phyloP scores from a whole-genome alignment of 768 basidiomycete genomes.

The Gelatoporia subvermispora region DNA sequence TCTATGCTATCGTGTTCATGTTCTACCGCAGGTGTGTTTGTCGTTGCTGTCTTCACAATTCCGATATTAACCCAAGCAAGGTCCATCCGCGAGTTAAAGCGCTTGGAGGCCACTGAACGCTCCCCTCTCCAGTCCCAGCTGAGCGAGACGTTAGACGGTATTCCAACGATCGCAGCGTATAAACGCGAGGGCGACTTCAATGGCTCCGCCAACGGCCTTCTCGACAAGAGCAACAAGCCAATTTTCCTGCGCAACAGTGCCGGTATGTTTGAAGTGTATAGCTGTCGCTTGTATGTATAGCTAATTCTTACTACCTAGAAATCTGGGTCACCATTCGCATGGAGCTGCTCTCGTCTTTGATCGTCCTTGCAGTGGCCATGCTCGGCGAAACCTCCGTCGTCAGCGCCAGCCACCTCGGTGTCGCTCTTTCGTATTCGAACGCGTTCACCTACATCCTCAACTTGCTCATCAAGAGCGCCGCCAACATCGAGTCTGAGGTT shows the following conservation, averaged over 20 bases:
- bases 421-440: conserved; percentile 25
- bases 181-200: conserved; percentile 26
- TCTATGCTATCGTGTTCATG: conserved; percentile 37
- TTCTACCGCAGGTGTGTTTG: conserved; percentile 36
- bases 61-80: background rate
- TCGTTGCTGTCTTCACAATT: background rate
- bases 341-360: conserved; percentile 24
- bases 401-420: conserved; percentile 18
- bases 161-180: conserved; percentile 44
- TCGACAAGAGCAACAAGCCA: conserved; percentile 25
- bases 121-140: conserved; percentile 48
- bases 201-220: conserved; percentile 16
- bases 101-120: conserved; percentile 38
- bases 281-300: too few relatives aligned
- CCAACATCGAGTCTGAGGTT: conserved; percentile 4
- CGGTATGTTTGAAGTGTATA: background rate
- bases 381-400: conserved; percentile 23
- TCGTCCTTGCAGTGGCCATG: conserved; percentile 22
- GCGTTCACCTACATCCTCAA: conserved; percentile 9
- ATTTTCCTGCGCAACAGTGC: conserved; percentile 20
- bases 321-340: conserved; percentile 29
- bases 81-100: conserved; percentile 45
- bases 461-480: conserved; percentile 2
- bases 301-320: conserved; percentile 17
- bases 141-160: conserved; percentile 45